Evolutionary conservation across 768 basidiomycete genomes (phyloP), one percentile per base, ranked within the genome.

Genomic region (Antrodiella citrinella): DNA sequence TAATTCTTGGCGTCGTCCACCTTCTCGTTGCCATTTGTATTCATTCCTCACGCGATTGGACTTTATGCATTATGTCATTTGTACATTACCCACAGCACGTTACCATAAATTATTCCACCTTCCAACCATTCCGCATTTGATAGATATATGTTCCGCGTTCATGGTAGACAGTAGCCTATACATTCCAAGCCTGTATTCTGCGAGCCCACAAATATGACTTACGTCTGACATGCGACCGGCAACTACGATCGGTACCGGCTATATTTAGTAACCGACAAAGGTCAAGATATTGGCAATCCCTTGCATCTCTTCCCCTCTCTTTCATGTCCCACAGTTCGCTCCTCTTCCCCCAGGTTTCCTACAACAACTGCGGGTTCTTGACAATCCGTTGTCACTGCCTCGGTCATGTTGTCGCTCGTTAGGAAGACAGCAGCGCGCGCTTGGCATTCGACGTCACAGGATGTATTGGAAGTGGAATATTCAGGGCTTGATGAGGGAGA

Each of bases 401-500:
- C 35, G 35, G 26, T 12, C 43, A 48, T 54, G 54, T 23, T 54
- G 12, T 51, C 54, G 15, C 23, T 45, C 30, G n/a, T 54, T n/a
- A 54, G 42, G 50, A 47, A 40, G 35, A 45, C 50, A 12, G 54
- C 54, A 21, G 21, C 43, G 11, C 46, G 41, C 12, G 30, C 47
- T 23, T 21, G 44, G 19, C 24, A 43, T 13, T 15, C 26, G 18
- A 23, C 47, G 24, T 25, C 20, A 12, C 49, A 47, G n/a, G 45
- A 47, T 15, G 53, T 26, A 15, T 40, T 47, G 11, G 50, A 44
- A 19, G 42, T 19, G 20, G 11, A 12, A 7, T 25, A 48, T 39
- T 45, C 42, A 15, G 30, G 30, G 30, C 7, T 7, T 15, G 30
- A 35, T 50, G 44, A 51, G 22, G 52, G 43, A 21, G 53, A 57